These are phyloP conservation scores for Fusarium oxysporum DNA, from an alignment of 2,329 filamentous ascomycete genomes.

Conservation along the genomic window DNA sequence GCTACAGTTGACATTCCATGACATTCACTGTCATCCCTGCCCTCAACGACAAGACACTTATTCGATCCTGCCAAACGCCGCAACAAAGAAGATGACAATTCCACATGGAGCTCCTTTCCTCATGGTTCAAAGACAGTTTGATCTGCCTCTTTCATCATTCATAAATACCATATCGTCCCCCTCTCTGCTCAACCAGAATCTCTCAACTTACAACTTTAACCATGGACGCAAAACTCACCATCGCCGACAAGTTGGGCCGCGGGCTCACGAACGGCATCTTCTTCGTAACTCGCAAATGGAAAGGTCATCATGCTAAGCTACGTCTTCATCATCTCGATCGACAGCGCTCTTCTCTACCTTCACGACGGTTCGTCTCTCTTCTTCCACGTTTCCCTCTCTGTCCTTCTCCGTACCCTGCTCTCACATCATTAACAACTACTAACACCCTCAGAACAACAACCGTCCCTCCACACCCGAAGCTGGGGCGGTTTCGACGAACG, in stretches of 20 bases:
- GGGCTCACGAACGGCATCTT: slow-evolving; percentile 9
- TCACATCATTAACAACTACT: not conserved
- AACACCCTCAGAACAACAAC: not conserved
- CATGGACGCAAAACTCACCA: slow-evolving; percentile 8
- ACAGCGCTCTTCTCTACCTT: slow-evolving; percentile 15
- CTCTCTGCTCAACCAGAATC: not conserved
- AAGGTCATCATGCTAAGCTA: slow-evolving; percentile 14
- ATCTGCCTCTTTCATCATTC: not conserved
- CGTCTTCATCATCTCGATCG: slow-evolving; percentile 6
- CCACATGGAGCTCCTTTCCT: no score
- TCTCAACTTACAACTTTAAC: not conserved
- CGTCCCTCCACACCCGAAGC: slow-evolving; percentile 10
- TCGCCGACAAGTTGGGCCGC: slow-evolving; percentile 24
- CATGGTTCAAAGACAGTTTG: not conserved
- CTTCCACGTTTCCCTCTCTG: not conserved
- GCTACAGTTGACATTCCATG: not conserved
- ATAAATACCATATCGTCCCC: not conserved
- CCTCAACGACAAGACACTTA: not conserved
- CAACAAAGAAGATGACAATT: not conserved
- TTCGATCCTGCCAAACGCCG: no score
- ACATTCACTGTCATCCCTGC: no score
- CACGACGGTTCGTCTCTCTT: not conserved
- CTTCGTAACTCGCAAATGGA: slow-evolving; percentile 12
- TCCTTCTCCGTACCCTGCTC: not conserved
- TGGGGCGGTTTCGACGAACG: slow-evolving; percentile 36